Evolutionary conservation across 1,284 basidiomycete species (phyloP).

Genomic region (Vanrija sp.): DNA sequence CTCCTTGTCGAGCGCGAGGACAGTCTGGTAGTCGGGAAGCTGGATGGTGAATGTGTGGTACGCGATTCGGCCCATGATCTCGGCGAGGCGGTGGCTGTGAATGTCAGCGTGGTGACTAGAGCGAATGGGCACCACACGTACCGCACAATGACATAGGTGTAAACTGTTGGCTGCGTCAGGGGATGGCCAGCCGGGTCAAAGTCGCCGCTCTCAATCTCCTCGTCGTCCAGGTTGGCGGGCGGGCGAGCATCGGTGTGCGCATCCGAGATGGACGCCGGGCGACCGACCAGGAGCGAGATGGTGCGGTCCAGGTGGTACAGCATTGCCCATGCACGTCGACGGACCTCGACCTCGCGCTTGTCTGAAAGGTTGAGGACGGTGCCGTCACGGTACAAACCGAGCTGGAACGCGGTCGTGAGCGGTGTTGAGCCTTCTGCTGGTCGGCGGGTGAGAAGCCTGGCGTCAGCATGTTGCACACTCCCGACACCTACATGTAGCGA

Average conservation of each 20-base stretch:
- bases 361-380: constrained; percentile 47
- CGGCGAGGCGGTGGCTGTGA: constrained; percentile 44
- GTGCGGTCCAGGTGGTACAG: constrained; percentile 50
- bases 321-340: constrained; percentile 49
- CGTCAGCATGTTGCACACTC: constrained; percentile 1
- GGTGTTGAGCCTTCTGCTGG: constrained; percentile 50
- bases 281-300: constrained; percentile 48
- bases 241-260: constrained; percentile 49
- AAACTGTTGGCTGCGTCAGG: constrained; percentile 46
- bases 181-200: constrained; percentile 49
- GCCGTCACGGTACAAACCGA: constrained; percentile 51
- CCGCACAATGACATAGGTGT: constrained; percentile 49
- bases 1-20: constrained; percentile 50
- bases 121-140: constrained; percentile 13
- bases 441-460: constrained; percentile 48
- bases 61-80: constrained; percentile 51
- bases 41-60: constrained; percentile 51
- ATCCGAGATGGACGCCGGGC: constrained; percentile 49
- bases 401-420: constrained; percentile 49
- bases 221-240: constrained; percentile 50
- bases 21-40: constrained; percentile 49
- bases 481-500: constrained; percentile 46
- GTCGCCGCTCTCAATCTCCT: constrained; percentile 47
- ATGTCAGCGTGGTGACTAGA: background rate
- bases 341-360: constrained; percentile 50